These are phyloP conservation scores for Nematodospora anomalae DNA, from an alignment of 1,139 yeast genomes.

Conservation along the genomic window DNA sequence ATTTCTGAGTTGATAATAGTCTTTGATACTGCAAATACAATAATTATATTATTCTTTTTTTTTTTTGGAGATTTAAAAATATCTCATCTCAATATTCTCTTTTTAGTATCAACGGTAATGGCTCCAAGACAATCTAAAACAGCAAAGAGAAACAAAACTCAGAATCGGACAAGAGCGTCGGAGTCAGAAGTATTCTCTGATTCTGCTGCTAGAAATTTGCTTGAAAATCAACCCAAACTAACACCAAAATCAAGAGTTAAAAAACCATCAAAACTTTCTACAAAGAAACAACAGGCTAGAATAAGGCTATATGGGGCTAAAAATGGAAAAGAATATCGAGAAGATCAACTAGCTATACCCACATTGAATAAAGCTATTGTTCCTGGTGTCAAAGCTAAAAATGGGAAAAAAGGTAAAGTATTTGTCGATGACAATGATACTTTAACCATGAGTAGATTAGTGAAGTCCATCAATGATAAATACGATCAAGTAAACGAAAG, in stretches of 20 bases:
- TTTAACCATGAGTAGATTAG: constrained; percentile 62
- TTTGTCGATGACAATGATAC: constrained; percentile 76
- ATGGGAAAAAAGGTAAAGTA: constrained; percentile 92
- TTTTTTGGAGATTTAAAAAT: no score
- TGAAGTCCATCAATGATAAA: constrained; percentile 78
- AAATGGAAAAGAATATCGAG: constrained; percentile 66
- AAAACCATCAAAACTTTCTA: constrained; percentile 50
- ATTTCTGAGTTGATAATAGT: neutral
- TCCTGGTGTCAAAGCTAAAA: constrained; percentile 76
- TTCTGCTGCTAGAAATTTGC: constrained; percentile 61
- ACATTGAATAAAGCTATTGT: constrained; percentile 75
- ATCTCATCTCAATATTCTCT: neutral
- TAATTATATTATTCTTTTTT: neutral
- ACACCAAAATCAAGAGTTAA: constrained; percentile 59
- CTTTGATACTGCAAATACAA: neutral
- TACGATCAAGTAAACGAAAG: constrained; percentile 83
- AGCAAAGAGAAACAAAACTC: constrained; percentile 53
- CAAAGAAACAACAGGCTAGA: constrained; percentile 65
- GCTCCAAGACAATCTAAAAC: constrained; percentile 61
- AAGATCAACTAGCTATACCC: constrained; percentile 78
- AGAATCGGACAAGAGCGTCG: constrained; percentile 55
- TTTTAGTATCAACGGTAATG: constrained; percentile 25
- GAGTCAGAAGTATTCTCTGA: constrained; percentile 69
- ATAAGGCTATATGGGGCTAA: constrained; percentile 69
- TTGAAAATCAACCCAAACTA: constrained; percentile 60